Percentiles rank a stretch among this genome's conserved stretches.
Evolutionary conservation across 306 rosid species (phyloP).

Genomic region (Canavalia gladiata): DNA sequence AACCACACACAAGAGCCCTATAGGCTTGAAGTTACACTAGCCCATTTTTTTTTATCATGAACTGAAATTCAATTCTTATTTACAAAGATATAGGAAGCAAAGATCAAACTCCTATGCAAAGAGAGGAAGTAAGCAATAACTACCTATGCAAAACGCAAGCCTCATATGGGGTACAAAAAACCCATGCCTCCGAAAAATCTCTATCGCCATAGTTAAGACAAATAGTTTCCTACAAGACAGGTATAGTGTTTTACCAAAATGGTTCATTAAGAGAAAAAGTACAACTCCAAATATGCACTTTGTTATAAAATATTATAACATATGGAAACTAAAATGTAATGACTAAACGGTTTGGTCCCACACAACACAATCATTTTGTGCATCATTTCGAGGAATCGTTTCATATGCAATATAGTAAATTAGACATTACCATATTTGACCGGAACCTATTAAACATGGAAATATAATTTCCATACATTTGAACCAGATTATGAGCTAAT

Average conservation of each 20-base stretch:
- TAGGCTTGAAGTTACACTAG: too few relatives aligned
- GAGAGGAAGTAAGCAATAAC: slow-evolving; percentile 10
- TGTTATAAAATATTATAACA: slow-evolving; percentile 5
- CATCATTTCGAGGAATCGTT: too few relatives aligned
- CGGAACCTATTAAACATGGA: too few relatives aligned
- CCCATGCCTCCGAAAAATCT: slow-evolving; percentile 49
- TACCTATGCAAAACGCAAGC: slow-evolving; percentile 56
- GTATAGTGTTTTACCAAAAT: not conserved
- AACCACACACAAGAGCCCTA: too few relatives aligned
- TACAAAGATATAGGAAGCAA: not conserved
- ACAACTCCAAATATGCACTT: slow-evolving; percentile 17
- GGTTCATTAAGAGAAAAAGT: not conserved
- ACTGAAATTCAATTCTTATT: not conserved
- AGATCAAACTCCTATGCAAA: not conserved
- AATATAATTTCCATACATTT: too few relatives aligned
- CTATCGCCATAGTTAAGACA: slow-evolving; percentile 53
- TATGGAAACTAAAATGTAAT: too few relatives aligned
- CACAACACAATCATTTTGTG: too few relatives aligned
- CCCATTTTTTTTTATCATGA: not conserved
- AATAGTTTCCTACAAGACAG: slow-evolving; percentile 51
- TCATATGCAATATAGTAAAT: too few relatives aligned
- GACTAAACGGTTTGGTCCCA: too few relatives aligned
- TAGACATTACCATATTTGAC: too few relatives aligned
- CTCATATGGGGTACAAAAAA: slow-evolving; percentile 48
- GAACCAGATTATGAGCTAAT: too few relatives aligned